Evolutionary conservation across 2,329 filamentous ascomycete species (phyloP).

Genomic region (Hortaea werneckii): DNA sequence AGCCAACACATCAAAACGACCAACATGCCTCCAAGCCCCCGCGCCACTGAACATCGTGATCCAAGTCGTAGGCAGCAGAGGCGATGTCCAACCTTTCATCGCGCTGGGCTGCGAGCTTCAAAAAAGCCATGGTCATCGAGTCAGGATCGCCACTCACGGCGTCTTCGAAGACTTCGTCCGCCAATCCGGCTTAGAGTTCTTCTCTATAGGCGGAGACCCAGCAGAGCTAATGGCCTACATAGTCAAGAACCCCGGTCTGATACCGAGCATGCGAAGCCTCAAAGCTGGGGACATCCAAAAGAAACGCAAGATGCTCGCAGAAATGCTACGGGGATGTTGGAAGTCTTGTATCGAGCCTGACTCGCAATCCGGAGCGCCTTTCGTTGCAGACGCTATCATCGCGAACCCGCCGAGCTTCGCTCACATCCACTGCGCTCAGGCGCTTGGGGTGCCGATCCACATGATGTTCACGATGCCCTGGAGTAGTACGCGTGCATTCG

Average conservation of each 20-base stretch:
- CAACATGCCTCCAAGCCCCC: no score
- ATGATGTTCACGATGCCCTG: conserved; percentile 95
- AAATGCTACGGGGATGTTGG: conserved; percentile 22
- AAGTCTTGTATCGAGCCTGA: conserved; percentile 17
- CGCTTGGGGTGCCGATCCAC: conserved; percentile 37
- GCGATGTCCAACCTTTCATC: conserved; percentile 68
- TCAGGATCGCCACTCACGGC: conserved; percentile 63
- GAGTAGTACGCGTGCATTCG: conserved; percentile 71
- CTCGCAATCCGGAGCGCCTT: conserved; percentile 46
- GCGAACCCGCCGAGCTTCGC: conserved; percentile 67
- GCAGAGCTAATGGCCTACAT: conserved; percentile 54
- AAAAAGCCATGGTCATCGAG: conserved; percentile 56
- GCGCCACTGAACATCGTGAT: conserved; percentile 55
- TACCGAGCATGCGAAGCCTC: conserved; percentile 17
- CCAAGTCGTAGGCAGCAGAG: conserved; percentile 64
- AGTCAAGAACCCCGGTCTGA: conserved; percentile 24
- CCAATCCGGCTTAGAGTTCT: conserved; percentile 64
- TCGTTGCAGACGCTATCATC: conserved; percentile 72
- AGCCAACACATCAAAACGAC: no score
- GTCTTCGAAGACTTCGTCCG: conserved; percentile 59
- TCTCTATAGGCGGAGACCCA: conserved; percentile 65
- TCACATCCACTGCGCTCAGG: conserved; percentile 63
- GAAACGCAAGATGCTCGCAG: conserved; percentile 12
- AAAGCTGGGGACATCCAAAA: conserved; percentile 17
- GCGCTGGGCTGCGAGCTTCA: conserved; percentile 56